Evolutionary conservation across 1,139 yeast species (phyloP).

Genomic region (Yamadazyma sp.): DNA sequence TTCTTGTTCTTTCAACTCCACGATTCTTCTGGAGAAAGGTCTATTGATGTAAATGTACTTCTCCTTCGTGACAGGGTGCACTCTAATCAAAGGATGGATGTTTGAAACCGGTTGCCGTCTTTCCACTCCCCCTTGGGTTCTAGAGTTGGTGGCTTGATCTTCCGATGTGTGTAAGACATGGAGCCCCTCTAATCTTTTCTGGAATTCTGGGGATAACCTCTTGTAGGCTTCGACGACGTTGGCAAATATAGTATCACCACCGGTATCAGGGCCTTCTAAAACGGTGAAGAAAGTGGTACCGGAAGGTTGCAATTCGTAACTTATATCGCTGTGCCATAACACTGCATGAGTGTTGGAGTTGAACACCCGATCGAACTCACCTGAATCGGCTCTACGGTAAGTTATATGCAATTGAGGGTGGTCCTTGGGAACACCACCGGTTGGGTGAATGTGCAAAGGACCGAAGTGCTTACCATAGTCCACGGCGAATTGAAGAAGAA

Average conservation of each 20-base stretch:
- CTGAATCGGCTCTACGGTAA: constrained; percentile 51
- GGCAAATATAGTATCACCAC: constrained; percentile 71
- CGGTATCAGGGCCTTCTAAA: constrained; percentile 59
- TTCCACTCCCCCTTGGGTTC: constrained; percentile 56
- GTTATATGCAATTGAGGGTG: constrained; percentile 61
- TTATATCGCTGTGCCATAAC: constrained; percentile 66
- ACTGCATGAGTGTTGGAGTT: constrained; percentile 31
- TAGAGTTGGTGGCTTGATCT: constrained; percentile 63
- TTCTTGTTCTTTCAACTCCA: constrained; percentile 66
- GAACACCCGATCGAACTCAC: constrained; percentile 30
- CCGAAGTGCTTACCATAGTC: constrained; percentile 64
- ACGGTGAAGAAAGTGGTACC: constrained; percentile 60
- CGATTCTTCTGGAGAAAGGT: constrained; percentile 61
- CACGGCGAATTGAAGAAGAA: constrained; percentile 53
- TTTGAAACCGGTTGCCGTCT: constrained; percentile 61
- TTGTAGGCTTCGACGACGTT: constrained; percentile 64
- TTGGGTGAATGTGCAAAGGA: constrained; percentile 70
- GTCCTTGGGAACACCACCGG: constrained; percentile 63
- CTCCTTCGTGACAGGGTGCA: constrained; percentile 66
- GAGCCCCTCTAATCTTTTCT: constrained; percentile 53
- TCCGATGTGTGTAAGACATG: constrained; percentile 66
- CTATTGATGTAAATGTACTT: constrained; percentile 60
- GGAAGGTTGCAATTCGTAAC: constrained; percentile 70
- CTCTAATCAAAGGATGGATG: constrained; percentile 66
- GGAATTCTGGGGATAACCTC: constrained; percentile 60